These are phyloP conservation scores for Rhytidiadelphus loreus DNA, from an alignment of 225 moss, liverwort and hornwort species.

Conservation along the genomic window DNA sequence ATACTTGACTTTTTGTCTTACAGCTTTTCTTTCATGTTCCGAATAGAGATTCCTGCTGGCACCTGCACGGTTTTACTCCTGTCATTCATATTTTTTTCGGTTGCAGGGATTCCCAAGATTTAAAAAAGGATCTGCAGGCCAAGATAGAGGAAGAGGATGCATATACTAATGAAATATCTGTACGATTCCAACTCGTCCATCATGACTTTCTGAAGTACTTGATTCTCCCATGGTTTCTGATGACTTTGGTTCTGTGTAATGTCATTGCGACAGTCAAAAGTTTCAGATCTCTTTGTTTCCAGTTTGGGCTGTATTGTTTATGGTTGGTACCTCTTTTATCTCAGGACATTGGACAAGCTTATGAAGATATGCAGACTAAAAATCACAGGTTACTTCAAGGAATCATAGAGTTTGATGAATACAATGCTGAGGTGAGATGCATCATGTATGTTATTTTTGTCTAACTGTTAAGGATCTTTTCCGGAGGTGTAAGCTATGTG, in stretches of 20 bases:
- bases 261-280: not conserved
- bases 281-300: not conserved
- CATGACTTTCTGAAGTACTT: not conserved
- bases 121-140: conserved; percentile 10
- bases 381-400: conserved; percentile 80
- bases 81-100: conserved; percentile 17
- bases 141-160: conserved; percentile 88
- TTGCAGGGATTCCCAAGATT: conserved; percentile 28
- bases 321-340: not conserved
- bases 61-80: not conserved
- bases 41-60: not conserved
- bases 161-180: conserved; percentile 70
- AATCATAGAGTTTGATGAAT: conserved; percentile 80
- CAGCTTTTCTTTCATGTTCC: not conserved
- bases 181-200: conserved; percentile 4
- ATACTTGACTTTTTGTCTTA: not conserved
- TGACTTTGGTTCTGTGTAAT: not conserved
- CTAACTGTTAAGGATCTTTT: not conserved
- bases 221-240: not conserved
- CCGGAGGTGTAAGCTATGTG: not conserved
- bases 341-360: conserved; percentile 93
- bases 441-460: not conserved
- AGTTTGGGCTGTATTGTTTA: not conserved
- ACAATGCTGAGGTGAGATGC: conserved; percentile 69
- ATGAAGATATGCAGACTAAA: conserved; percentile 93